A percentile compares a stretch with the other conserved stretches of the same genome.
phyloP scores from a whole-genome alignment of 352 stramenopile species.

The Phytopythium chamaehyphon region DNA sequence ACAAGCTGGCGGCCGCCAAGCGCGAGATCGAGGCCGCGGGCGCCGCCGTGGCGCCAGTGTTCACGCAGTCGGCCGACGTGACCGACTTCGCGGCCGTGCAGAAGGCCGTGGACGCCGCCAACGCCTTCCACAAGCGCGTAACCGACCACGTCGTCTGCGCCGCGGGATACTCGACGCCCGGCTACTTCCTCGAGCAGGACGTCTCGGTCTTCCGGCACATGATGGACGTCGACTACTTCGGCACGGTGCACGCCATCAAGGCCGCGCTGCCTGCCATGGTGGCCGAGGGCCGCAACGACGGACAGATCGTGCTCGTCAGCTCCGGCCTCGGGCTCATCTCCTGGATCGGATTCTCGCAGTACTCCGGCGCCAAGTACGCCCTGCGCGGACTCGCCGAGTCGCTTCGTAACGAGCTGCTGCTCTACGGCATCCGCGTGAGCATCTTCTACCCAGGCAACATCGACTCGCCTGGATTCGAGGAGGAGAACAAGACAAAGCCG shows the following conservation, averaged over 20 bases:
- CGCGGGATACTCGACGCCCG: conserved; percentile 50
- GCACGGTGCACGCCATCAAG: conserved; percentile 73
- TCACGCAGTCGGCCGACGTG: conserved; percentile 73
- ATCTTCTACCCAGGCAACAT: conserved; percentile 86
- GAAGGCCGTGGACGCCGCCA: conserved; percentile 56
- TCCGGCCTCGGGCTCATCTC: conserved; percentile 66
- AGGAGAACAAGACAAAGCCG: conserved; percentile 77
- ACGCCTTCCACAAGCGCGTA: conserved; percentile 54
- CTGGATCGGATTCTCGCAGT: conserved; percentile 82
- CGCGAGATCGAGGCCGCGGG: conserved; percentile 45
- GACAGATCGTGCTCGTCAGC: conserved; percentile 69
- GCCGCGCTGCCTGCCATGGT: conserved; percentile 80
- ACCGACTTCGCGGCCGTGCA: conserved; percentile 55
- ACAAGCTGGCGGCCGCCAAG: conserved; percentile 64
- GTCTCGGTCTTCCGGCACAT: conserved; percentile 67
- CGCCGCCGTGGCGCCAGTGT: conserved; percentile 37
- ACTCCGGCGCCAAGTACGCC: conserved; percentile 80
- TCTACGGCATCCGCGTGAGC: conserved; percentile 65
- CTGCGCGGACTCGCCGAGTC: conserved; percentile 74
- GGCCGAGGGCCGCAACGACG: conserved; percentile 55
- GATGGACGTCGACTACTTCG: conserved; percentile 89
- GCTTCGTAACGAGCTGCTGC: conserved; percentile 71
- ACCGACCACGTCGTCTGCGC: conserved; percentile 76
- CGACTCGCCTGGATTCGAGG: conserved; percentile 67
- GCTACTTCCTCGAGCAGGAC: conserved; percentile 78